A percentile compares a stretch with the other conserved stretches of the same genome.
phyloP scores from a whole-genome alignment of 768 basidiomycete species.

The Hericium erinaceus region DNA sequence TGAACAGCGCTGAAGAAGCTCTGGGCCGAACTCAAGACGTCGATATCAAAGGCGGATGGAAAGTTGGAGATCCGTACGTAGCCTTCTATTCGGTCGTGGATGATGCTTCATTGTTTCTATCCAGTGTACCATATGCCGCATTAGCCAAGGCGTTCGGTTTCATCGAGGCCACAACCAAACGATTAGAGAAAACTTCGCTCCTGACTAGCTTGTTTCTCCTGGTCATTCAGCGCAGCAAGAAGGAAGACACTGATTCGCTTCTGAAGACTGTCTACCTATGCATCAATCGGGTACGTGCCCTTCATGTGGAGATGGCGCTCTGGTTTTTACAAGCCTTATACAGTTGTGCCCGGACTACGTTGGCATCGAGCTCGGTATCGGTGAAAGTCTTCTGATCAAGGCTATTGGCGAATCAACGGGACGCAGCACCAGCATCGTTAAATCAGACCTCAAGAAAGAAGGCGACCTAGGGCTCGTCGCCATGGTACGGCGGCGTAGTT shows the following conservation, averaged over 20 bases:
- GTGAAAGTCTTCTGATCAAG: conserved; percentile 88
- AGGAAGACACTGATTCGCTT: conserved; percentile 64
- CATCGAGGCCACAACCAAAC: conserved; percentile 93
- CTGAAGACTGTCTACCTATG: conserved; percentile 91
- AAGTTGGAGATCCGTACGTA: conserved; percentile 72
- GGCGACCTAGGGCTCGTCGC: conserved; percentile 95
- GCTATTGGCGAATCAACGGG: conserved; percentile 94
- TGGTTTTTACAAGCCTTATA: neutral
- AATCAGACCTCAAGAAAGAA: conserved; percentile 87
- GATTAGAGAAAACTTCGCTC: conserved; percentile 83
- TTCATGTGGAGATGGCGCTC: neutral
- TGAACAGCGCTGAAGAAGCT: conserved; percentile 56
- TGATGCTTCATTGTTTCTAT: neutral
- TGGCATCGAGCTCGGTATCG: conserved; percentile 92
- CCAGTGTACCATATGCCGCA: conserved; percentile 89
- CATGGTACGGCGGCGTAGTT: conserved; percentile 34
- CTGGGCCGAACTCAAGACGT: conserved; percentile 54
- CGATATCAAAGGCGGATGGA: conserved; percentile 79
- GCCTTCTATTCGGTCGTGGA: neutral
- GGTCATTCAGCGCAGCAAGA: conserved; percentile 78
- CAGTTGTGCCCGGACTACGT: conserved; percentile 93
- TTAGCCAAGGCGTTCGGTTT: conserved; percentile 79
- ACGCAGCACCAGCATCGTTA: conserved; percentile 72
- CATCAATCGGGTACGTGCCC: conserved; percentile 74
- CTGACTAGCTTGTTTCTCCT: conserved; percentile 85